phyloP scores from a whole-genome alignment of 1,284 basidiomycete genomes.

The Stereum hirsutum region DNA sequence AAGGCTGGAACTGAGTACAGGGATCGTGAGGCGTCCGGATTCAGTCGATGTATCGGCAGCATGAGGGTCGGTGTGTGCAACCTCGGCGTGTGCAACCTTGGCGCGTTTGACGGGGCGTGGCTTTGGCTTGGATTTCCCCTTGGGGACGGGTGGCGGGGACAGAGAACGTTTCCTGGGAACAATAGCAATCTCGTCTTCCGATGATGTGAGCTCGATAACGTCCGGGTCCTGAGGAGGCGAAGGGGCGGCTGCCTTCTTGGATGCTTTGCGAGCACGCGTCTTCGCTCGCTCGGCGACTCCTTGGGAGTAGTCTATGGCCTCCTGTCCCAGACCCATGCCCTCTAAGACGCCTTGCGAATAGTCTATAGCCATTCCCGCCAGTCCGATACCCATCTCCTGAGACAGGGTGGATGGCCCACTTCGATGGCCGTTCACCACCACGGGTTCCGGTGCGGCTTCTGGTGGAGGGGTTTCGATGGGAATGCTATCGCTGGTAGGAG shows the following conservation, averaged over 20 bases:
- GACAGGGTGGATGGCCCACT: background rate
- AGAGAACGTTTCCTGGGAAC: too few species aligned
- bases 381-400: conserved; percentile 1
- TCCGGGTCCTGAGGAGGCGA: background rate
- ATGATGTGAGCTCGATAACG: conserved; percentile 21
- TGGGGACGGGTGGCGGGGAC: conserved; percentile 1
- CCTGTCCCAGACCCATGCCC: too few species aligned
- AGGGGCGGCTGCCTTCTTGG: too few species aligned
- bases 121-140: conserved; percentile 3
- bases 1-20: conserved; percentile 20
- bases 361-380: too few species aligned
- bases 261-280: conserved; percentile 25
- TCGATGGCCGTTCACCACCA: conserved; percentile 4
- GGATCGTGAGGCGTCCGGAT: conserved; percentile 18
- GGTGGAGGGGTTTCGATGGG: conserved; percentile 8
- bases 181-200: conserved; percentile 18
- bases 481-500: conserved; percentile 8
- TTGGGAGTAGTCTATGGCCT: conserved; percentile 15
- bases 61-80: too few species aligned
- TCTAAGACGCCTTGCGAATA: too few species aligned
- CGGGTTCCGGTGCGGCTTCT: conserved; percentile 2
- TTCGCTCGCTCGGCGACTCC: conserved; percentile 39
- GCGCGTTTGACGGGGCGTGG: conserved; percentile 10
- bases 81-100: conserved; percentile 11
- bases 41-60: conserved; percentile 7